Base-by-base conservation (phyloP, 768 basidiomycete genomes). In the Antrodiella citrinella region DNA sequence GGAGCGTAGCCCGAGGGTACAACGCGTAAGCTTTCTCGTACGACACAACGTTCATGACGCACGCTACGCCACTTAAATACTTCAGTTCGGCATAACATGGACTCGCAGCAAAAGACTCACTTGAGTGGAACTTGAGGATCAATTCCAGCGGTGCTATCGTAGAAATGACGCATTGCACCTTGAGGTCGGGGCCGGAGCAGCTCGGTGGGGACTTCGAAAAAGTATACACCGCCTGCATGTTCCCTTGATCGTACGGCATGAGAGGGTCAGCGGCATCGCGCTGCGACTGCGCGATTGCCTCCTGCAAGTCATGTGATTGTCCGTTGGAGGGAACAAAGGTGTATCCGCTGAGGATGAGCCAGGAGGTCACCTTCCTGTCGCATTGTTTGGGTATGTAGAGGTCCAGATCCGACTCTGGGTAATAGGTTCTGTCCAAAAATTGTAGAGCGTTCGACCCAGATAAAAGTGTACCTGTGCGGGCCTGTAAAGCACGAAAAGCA, bases 361-460 rank as follows among this genome's bases (percentile, higher is more conserved):
- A 76, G 4, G 42, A 39, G 0, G 65, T 67, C 4, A 80, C 60
- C 20, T 64, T 62, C 12, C 41, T 38, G 64, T 58, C 26, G 62
- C 56, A 0, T 60, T 57, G 1, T 67, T 64, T 4, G 70, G 62
- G 13, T 68, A 62, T 56, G 21, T 80, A 80, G 3, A 81, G 35
- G 49, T 81, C 80, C 4, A 81, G 68, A 53, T 81, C 78, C 0
- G 77, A 68, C 3, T 67, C 67, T 2, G 67, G 62, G 51, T 77
- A 79, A 30, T 62, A 62, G 0, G 65, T 55, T 13, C 76, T 58
- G 44, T 74, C 72, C 35, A 81, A 66, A 54, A 78, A 77, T 46
- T 81, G 78, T 2, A 80, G 67, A 0, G 76, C 77, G 23, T 63
- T 66, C 0, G 78, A 79, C 7, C 79, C 79, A 2, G 79, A 80